phyloP scores from a whole-genome alignment of 116 monocot genomes.

The Cymodocea nodosa region DNA sequence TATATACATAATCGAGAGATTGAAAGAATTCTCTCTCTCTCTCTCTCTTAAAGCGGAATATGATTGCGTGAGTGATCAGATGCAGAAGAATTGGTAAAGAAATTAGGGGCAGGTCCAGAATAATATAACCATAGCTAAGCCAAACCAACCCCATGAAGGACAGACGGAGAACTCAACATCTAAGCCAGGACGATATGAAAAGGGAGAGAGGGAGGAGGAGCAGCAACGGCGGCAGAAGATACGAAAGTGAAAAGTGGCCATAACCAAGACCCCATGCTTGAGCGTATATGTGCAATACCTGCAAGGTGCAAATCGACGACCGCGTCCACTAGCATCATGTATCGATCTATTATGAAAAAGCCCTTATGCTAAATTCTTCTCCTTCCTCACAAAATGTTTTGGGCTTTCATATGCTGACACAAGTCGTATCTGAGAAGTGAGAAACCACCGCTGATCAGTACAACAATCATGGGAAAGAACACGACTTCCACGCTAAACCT shows the following conservation, averaged over 20 bases:
- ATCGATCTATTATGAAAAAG: slow-evolving; percentile 4
- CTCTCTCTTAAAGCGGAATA: too few species aligned
- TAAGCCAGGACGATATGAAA: too few species aligned
- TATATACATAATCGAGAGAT: too few species aligned
- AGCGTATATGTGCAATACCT: slow-evolving; percentile 51
- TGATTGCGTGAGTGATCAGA: too few species aligned
- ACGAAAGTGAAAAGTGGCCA: slow-evolving; percentile 4
- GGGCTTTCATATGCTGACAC: slow-evolving; percentile 17
- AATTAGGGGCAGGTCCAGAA: too few species aligned
- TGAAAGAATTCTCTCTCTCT: too few species aligned
- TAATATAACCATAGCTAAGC: too few species aligned
- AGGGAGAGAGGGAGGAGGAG: background rate
- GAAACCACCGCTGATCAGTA: slow-evolving; percentile 3
- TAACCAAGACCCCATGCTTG: too few species aligned
- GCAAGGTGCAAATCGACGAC: slow-evolving; percentile 20
- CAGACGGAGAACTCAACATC: too few species aligned
- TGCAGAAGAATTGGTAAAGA: too few species aligned
- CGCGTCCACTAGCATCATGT: slow-evolving; percentile 28
- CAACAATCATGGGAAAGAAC: slow-evolving; percentile 8
- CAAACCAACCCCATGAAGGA: too few species aligned
- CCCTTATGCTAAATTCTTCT: background rate
- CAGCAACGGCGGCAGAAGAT: slow-evolving; percentile 4
- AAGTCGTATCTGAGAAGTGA: background rate
- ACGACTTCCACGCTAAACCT: slow-evolving; percentile 17
- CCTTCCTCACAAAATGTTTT: background rate